Percentiles rank a stretch among this genome's conserved stretches.
phyloP scores from a whole-genome alignment of 176 grass and related monocot species.

The Aegilops speltoides region DNA sequence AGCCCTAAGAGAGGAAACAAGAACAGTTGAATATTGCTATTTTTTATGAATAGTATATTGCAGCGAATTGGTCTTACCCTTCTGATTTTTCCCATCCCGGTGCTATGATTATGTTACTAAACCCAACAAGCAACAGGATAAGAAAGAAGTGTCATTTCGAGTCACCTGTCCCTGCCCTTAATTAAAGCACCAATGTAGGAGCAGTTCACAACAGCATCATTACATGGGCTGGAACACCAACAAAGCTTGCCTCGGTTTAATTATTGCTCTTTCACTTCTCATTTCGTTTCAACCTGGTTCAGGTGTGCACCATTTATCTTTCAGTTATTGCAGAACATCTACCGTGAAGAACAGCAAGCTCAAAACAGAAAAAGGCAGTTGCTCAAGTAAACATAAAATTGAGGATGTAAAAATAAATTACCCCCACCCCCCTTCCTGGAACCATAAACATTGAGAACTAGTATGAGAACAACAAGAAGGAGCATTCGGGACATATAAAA shows the following conservation, averaged over 20 bases:
- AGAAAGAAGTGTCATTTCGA: slow-evolving; percentile 15
- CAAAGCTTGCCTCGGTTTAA: not conserved
- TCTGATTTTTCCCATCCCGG: not conserved
- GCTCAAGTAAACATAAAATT: not conserved
- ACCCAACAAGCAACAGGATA: slow-evolving; percentile 13
- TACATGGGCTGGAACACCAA: not conserved
- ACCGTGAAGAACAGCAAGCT: not conserved
- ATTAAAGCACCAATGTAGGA: not conserved
- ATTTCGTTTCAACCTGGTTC: not conserved
- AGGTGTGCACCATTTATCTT: slow-evolving; percentile 18
- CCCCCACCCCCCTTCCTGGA: not conserved
- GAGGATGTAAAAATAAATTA: not conserved
- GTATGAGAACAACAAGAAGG: too few species aligned
- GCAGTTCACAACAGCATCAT: slow-evolving; percentile 13
- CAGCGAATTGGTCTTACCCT: too few species aligned
- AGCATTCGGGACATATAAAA: too few species aligned
- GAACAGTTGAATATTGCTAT: too few species aligned
- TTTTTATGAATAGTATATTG: too few species aligned
- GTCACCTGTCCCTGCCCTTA: slow-evolving; percentile 9
- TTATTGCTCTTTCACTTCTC: not conserved
- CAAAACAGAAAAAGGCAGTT: not conserved
- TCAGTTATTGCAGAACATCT: not conserved
- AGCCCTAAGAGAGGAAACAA: too few species aligned
- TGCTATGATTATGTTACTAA: slow-evolving; percentile 11
- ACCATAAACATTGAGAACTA: not conserved